Base-by-base conservation (phyloP, 2,329 filamentous ascomycete species). In the Xylariaceae sp. region DNA sequence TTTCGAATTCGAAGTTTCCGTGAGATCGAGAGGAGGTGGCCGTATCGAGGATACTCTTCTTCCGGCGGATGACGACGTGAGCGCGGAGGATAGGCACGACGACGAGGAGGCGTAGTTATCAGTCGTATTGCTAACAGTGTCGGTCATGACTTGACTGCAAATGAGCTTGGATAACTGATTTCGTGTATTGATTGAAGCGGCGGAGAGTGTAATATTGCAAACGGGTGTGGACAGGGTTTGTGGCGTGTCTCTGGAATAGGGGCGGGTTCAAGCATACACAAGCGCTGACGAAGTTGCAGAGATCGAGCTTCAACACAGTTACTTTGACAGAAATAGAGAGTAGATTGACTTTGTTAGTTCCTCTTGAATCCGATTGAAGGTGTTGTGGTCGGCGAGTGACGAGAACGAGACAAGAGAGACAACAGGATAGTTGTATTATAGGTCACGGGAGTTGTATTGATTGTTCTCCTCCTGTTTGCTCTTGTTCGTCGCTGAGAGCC, bases 111-210 rank as follows among this genome's bases (percentile, higher is more conserved):
- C 32, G 51, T 51, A 51, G 44, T 51, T 47, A 19, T 48, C 51
- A 52, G 45, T 58, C n/a, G 54, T 51, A 11, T 48, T 45, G 36
- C 58, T 59, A 44, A 46, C 49, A 50, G 53, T 51, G 47, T 61
- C 59, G 51, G 57, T 58, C 62, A 63, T 64, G 47, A 19, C 55
- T 44, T 50, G 33, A 39, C 42, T 40, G 27, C 54, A 45, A 31
- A 22, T 18, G 6, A 45, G 15, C 42, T 18, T 52, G 11, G 17
- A 14, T 33, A 17, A 27, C 6, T 43, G 27, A 31, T 11, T 33
- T 52, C 32, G 43, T 18, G 39, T 49, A 18, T 36, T 49, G 31
- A 39, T 42, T 30, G 17, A 17, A 31, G 45, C 32, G 15, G 36
- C 31, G 40, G 44, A 41, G 52, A 45, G 18, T 30, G n/a, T 18